Conservation (phyloP, 768 basidiomycete genomes). For the Auricularia cornea region DNA sequence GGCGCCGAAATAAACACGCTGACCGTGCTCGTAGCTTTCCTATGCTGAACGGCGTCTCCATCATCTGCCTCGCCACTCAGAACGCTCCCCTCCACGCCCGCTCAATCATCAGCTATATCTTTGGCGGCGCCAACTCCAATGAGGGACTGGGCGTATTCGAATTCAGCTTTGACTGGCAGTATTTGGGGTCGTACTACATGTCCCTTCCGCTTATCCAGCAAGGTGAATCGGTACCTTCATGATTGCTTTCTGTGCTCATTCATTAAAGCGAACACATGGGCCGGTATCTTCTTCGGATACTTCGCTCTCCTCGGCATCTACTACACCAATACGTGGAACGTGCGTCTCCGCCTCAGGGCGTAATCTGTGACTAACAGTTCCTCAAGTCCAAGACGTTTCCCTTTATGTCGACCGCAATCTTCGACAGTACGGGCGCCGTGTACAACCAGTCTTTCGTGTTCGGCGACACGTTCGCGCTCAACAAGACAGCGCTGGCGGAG, state of each 20-base stretch:
- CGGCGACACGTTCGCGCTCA: constrained; percentile 40
- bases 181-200: constrained; percentile 46
- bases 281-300: constrained; percentile 47
- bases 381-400: constrained; percentile 45
- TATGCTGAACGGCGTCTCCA: constrained; percentile 17
- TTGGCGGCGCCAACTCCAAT: constrained; percentile 59
- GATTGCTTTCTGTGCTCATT: not conserved
- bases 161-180: constrained; percentile 63
- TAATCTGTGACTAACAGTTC: no score
- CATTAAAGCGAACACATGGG: constrained; percentile 38
- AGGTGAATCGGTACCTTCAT: no score
- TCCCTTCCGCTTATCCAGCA: constrained; percentile 48
- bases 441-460: constrained; percentile 51
- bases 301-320: constrained; percentile 46
- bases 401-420: constrained; percentile 53
- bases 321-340: constrained; percentile 57
- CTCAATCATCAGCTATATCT: constrained; percentile 46
- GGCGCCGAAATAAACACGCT: not conserved
- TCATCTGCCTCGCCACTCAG: constrained; percentile 40
- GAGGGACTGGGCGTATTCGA: constrained; percentile 53
- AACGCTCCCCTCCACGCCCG: constrained; percentile 39
- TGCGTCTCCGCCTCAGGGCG: no score
- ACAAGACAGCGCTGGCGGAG: constrained; percentile 43
- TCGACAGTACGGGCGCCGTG: constrained; percentile 43
- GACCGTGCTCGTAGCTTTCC: constrained; percentile 13